Base-by-base conservation (phyloP, 164 flowering plant genomes). In the Magnolia kwangsiensis region DNA sequence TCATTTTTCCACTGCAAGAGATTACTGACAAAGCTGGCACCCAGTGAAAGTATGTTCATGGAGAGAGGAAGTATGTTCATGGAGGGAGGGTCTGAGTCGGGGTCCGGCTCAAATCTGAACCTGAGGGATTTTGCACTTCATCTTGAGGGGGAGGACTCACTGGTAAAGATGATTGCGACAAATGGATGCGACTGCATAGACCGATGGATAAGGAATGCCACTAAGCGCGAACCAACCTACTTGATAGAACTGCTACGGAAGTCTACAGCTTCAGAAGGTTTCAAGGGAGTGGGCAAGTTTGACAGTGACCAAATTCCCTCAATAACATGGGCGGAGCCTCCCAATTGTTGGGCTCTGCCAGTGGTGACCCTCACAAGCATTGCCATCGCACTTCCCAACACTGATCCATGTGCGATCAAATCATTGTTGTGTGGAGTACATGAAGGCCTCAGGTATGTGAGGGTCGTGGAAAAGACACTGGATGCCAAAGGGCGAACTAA, bases 311-410 rank as follows among this genome's bases (percentile, higher is more conserved):
- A 72, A 45, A 84, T 91, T 69, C 85, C 84, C 37, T 79, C 85
- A 50, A 75, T 91, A n/a, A 8, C 18, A 2, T 16, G 9, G 6
- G 84, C 70, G 77, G 89, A 88, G 51, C 87, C 94, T 72, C 88
- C 88, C 1, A 85, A 88, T 20, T 82, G 86, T 78, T 92, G 94
- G 96, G 86, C 89, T 74, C 89, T 92, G 71, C 88, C 94, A 16
- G 72, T 90, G 49, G 91, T 82, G 77, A 90, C 94, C 70, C 83
- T 92, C 50, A 79, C 89, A 49, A 83, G 84, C 83, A 87, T 90
- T 72, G 90, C 88, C 49, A 63, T 89, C 37, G 85, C 94, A 55
- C 84, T 88, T 63, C 91, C 91, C 19, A 74, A 78, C 65, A 78
- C 83, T 20, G 81, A 84, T 19, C n/a, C 29, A 0, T 1, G 49